Conservation (phyloP, 768 basidiomycete species). For the Panellus pusillus region DNA sequence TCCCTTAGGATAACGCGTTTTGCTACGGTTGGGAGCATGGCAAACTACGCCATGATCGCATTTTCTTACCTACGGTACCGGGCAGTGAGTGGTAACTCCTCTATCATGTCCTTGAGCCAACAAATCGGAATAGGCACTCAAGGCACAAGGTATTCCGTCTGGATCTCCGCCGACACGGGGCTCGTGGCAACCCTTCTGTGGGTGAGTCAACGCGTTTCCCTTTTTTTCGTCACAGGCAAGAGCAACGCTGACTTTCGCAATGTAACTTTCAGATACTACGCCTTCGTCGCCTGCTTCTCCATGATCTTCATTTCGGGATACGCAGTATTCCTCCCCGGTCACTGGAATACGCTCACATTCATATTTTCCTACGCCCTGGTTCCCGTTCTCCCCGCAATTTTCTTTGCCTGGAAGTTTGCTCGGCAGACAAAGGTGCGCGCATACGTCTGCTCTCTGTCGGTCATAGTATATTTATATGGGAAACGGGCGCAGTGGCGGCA, state of each 20-base stretch:
- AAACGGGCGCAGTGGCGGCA: slow-evolving; percentile 34
- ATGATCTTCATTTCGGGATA: slow-evolving; percentile 52
- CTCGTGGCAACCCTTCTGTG: slow-evolving; percentile 52
- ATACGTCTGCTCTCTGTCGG: neutral
- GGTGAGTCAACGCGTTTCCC: slow-evolving; percentile 26
- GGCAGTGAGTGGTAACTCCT: slow-evolving; percentile 28
- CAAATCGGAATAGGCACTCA: slow-evolving; percentile 36
- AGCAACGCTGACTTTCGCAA: neutral
- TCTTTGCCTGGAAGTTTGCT: slow-evolving; percentile 44
- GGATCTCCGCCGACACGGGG: slow-evolving; percentile 40
- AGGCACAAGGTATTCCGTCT: slow-evolving; percentile 44
- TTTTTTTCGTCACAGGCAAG: neutral
- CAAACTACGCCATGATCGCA: slow-evolving; percentile 48
- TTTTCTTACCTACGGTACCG: slow-evolving; percentile 51
- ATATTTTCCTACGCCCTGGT: slow-evolving; percentile 51
- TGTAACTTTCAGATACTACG: slow-evolving; percentile 38
- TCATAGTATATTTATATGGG: neutral
- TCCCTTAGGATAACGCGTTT: slow-evolving; percentile 32
- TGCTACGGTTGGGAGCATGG: slow-evolving; percentile 43
- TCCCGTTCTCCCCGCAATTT: slow-evolving; percentile 40
- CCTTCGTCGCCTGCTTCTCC: slow-evolving; percentile 38
- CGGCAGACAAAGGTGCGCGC: slow-evolving; percentile 39
- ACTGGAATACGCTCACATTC: slow-evolving; percentile 46
- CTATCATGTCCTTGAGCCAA: neutral
- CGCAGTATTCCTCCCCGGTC: slow-evolving; percentile 50